These are phyloP conservation scores for Magnolia kwangsiensis DNA, from an alignment of 164 flowering plant species.

Conservation along the genomic window DNA sequence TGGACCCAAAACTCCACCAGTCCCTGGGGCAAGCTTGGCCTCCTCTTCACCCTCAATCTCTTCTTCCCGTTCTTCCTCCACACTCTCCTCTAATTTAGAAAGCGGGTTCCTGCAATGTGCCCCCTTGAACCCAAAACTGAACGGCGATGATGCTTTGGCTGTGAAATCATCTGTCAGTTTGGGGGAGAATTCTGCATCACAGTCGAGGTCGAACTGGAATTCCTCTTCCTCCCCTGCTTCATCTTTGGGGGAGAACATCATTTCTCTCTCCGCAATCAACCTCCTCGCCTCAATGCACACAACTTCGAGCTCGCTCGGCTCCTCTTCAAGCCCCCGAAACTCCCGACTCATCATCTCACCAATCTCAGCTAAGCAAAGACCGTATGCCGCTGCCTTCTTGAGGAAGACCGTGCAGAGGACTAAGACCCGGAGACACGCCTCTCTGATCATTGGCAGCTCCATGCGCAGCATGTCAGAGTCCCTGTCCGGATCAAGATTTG, in stretches of 20 bases:
- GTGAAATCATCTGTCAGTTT: conserved; percentile 20
- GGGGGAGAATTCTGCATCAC: conserved; percentile 23
- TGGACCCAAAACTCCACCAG: not conserved
- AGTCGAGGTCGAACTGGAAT: conserved; percentile 42
- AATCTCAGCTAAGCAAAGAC: conserved; percentile 59
- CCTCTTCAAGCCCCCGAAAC: conserved; percentile 41
- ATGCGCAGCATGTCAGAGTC: conserved; percentile 58
- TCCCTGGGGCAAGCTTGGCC: not conserved
- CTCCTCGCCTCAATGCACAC: conserved; percentile 54
- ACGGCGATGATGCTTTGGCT: conserved; percentile 8
- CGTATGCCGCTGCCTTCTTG: conserved; percentile 54
- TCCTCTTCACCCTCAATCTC: conserved; percentile 19
- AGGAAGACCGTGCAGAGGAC: conserved; percentile 56
- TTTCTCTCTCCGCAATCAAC: conserved; percentile 22
- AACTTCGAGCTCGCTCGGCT: conserved; percentile 59
- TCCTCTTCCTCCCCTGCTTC: conserved; percentile 24
- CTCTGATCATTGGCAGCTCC: conserved; percentile 69
- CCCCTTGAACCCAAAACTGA: conserved; percentile 17
- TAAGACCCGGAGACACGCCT: conserved; percentile 57
- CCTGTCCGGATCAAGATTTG: conserved; percentile 42
- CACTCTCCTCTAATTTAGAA: conserved; percentile 42
- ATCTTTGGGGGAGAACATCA: conserved; percentile 1
- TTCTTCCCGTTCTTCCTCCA: conserved; percentile 31
- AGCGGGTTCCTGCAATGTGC: conserved; percentile 29
- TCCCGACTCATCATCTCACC: conserved; percentile 78